Conservation (phyloP, 1,139 yeast genomes). For the Zygosaccharomyces pseudobailii region DNA sequence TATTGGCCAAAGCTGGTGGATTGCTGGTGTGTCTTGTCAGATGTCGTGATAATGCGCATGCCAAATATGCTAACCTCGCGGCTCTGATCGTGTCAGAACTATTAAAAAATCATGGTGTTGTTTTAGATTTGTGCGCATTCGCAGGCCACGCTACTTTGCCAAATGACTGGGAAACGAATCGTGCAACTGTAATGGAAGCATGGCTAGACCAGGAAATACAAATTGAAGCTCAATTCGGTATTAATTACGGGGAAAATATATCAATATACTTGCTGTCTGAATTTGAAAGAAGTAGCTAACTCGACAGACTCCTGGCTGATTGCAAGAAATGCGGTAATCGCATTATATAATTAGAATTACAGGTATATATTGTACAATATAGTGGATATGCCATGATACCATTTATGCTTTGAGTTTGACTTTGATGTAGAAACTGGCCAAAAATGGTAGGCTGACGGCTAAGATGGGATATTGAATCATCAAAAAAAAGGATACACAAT, state of each 20-base stretch:
- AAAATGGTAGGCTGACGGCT: constrained; percentile 57
- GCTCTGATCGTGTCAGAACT: constrained; percentile 79
- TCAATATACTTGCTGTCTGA: constrained; percentile 42
- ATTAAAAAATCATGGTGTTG: constrained; percentile 74
- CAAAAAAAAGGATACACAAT: constrained; percentile 60
- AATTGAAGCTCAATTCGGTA: constrained; percentile 41
- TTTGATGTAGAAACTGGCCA: constrained; percentile 56
- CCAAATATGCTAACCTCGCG: constrained; percentile 56
- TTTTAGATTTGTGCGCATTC: constrained; percentile 83
- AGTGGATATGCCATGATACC: not conserved
- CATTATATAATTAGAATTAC: not conserved
- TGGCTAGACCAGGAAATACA: constrained; percentile 49
- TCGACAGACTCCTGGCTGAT: not conserved
- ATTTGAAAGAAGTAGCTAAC: constrained; percentile 20
- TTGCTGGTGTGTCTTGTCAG: constrained; percentile 77
- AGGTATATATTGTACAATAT: not conserved
- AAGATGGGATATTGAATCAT: constrained; percentile 58
- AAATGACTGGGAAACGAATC: constrained; percentile 64
- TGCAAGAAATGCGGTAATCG: not conserved
- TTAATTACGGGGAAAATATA: constrained; percentile 63
- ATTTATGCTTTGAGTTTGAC: constrained; percentile 33
- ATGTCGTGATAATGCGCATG: constrained; percentile 45
- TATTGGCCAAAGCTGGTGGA: constrained; percentile 81
- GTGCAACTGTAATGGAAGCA: constrained; percentile 57
- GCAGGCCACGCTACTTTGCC: constrained; percentile 63